phyloP scores from a whole-genome alignment of 805 yeast species.

The Zygoascus biomembranicola region DNA sequence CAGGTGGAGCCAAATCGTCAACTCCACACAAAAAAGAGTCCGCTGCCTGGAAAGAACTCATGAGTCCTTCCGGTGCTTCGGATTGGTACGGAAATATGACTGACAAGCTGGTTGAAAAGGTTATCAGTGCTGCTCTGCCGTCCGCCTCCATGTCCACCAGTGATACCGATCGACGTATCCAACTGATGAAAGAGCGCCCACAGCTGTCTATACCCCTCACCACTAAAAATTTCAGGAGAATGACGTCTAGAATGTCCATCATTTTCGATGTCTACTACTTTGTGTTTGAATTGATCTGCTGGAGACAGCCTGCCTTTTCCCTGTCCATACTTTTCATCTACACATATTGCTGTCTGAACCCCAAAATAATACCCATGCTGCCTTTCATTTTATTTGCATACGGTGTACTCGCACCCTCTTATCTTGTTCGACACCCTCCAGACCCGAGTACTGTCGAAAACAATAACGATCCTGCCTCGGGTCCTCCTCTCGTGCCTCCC shows the following conservation, averaged over 20 bases:
- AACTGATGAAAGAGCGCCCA: conserved; percentile 56
- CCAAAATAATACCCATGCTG: conserved; percentile 41
- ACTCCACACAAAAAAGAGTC: background rate
- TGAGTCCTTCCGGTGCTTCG: background rate
- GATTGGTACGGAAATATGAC: conserved; percentile 24
- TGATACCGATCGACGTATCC: conserved; percentile 34
- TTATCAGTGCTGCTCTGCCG: conserved; percentile 66
- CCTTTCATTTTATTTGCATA: conserved; percentile 43
- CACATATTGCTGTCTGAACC: conserved; percentile 47
- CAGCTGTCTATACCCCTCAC: conserved; percentile 59
- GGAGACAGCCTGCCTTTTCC: conserved; percentile 60
- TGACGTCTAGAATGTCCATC: conserved; percentile 17
- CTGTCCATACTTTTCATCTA: conserved; percentile 44
- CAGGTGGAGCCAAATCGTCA: background rate
- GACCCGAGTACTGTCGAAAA: conserved; percentile 31
- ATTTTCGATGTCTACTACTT: conserved; percentile 51
- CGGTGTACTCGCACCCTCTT: conserved; percentile 61
- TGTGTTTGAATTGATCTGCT: conserved; percentile 45
- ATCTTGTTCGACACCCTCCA: conserved; percentile 53
- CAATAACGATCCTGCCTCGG: conserved; percentile 42
- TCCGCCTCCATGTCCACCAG: conserved; percentile 40
- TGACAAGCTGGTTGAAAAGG: conserved; percentile 65
- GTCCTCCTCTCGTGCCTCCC: conserved; percentile 38
- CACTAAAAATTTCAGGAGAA: conserved; percentile 36
- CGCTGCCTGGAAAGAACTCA: background rate